Evolutionary conservation across 1,139 yeast genomes (phyloP).

Genomic region (Geotrichum fermentans): DNA sequence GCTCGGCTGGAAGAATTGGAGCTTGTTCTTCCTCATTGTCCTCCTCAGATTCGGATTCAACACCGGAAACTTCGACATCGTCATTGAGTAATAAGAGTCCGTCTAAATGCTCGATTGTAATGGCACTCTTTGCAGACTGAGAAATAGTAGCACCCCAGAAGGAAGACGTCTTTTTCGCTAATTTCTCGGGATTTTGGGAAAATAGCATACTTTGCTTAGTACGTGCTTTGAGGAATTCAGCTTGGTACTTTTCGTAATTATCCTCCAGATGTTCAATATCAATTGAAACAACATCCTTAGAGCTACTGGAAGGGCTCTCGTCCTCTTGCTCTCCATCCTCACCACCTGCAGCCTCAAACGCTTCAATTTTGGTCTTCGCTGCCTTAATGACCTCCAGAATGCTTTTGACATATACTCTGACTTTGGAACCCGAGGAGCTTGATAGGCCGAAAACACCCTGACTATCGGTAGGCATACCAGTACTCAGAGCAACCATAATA

Average conservation of each 20-base stretch:
- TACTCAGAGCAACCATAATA: slow-evolving; percentile 58
- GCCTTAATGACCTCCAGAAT: slow-evolving; percentile 50
- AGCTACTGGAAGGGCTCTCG: slow-evolving; percentile 6
- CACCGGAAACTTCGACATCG: neutral
- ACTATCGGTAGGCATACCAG: slow-evolving; percentile 52
- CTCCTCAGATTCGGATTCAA: neutral
- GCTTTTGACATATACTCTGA: slow-evolving; percentile 52
- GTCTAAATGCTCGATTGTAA: slow-evolving; percentile 13
- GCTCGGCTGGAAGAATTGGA: neutral
- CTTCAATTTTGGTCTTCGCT: slow-evolving; percentile 25
- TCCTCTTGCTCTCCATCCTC: slow-evolving; percentile 12
- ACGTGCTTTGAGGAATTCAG: slow-evolving; percentile 22
- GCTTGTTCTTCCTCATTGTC: neutral
- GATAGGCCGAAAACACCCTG: slow-evolving; percentile 53
- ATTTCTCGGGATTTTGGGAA: slow-evolving; percentile 2
- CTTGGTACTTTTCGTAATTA: slow-evolving; percentile 26
- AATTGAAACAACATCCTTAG: slow-evolving; percentile 21
- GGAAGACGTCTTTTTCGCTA: neutral
- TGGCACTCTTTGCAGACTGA: neutral
- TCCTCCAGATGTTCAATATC: slow-evolving; percentile 17
- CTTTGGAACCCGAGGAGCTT: slow-evolving; percentile 51
- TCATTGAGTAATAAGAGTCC: slow-evolving; percentile 3
- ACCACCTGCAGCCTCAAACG: slow-evolving; percentile 9
- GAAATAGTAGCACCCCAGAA: slow-evolving; percentile 15
- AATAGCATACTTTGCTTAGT: slow-evolving; percentile 24